A percentile compares a stretch with the other conserved stretches of the same genome.
These are phyloP conservation scores for Lyophyllum atratum DNA, from an alignment of 768 basidiomycete species.

Conservation along the genomic window DNA sequence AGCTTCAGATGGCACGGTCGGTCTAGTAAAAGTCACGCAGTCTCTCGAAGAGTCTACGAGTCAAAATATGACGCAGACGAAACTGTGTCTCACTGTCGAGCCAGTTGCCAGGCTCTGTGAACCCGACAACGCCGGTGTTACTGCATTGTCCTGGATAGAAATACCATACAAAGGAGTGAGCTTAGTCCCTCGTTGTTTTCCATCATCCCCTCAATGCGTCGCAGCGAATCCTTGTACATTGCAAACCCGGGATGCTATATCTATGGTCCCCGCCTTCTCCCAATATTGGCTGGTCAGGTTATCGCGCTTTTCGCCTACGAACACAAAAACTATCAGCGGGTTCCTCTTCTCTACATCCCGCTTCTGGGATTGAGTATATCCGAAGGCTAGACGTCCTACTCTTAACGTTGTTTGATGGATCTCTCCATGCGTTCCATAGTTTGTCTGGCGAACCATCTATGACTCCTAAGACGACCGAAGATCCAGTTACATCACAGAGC, in stretches of 20 bases:
- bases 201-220: neutral
- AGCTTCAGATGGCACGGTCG: conserved; percentile 57
- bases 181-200: conserved; percentile 5
- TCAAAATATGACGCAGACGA: neutral
- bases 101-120: conserved; percentile 25
- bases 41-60: conserved; percentile 24
- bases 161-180: conserved; percentile 39
- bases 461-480: conserved; percentile 24
- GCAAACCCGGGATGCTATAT: conserved; percentile 60
- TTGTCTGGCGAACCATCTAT: conserved; percentile 51
- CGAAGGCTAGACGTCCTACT: conserved; percentile 51
- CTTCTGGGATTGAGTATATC: conserved; percentile 62
- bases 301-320: conserved; percentile 42
- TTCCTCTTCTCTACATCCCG: conserved; percentile 59
- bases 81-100: conserved; percentile 29
- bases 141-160: conserved; percentile 60
- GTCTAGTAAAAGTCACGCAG: conserved; percentile 56
- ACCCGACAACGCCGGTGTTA: conserved; percentile 46
- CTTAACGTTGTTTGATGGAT: conserved; percentile 68
- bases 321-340: conserved; percentile 53
- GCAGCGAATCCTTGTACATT: conserved; percentile 59
- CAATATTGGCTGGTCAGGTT: conserved; percentile 47
- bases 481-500: conserved; percentile 34
- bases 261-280: conserved; percentile 50
- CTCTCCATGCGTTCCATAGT: conserved; percentile 61